phyloP scores from a whole-genome alignment of 2,329 filamentous ascomycete species.

The Neonectria hederae region DNA sequence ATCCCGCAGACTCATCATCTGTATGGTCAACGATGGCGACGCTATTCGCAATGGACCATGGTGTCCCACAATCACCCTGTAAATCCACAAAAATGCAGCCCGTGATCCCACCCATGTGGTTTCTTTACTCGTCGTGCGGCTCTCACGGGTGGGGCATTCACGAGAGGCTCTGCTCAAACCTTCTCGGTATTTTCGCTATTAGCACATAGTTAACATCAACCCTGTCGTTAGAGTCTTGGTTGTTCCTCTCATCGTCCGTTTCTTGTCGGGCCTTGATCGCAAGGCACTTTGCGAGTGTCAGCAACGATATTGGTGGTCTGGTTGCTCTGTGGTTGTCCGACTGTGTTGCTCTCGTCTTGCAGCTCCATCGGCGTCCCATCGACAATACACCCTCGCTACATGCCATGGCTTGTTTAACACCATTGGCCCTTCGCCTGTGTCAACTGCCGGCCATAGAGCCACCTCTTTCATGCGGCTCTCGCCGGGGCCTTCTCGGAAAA shows the following conservation, averaged over 20 bases:
- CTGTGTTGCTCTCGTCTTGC: neutral
- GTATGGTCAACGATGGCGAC: conserved; percentile 20
- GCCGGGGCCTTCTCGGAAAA: neutral
- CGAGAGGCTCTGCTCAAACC: conserved; percentile 34
- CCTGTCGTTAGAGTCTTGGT: conserved; percentile 21
- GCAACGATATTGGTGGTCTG: neutral
- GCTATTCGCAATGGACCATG: conserved; percentile 17
- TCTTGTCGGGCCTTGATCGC: conserved; percentile 3
- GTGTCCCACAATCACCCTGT: conserved; percentile 22
- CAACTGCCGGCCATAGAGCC: neutral
- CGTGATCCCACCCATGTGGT: conserved; percentile 25
- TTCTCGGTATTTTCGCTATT: conserved; percentile 34
- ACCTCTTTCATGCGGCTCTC: neutral
- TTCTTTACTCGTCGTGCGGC: conserved; percentile 34
- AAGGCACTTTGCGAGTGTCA: neutral
- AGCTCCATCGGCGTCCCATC: conserved; percentile 1
- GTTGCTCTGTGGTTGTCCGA: neutral
- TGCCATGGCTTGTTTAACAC: neutral
- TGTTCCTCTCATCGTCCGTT: conserved; percentile 10
- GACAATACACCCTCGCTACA: neutral
- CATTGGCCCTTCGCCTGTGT: neutral
- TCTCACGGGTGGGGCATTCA: conserved; percentile 24
- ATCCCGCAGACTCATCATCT: conserved; percentile 15
- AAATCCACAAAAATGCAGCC: conserved; percentile 28
- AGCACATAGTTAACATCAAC: conserved; percentile 38